Conservation (phyloP, 2,329 filamentous ascomycete genomes). For the Claviceps spartinae region DNA sequence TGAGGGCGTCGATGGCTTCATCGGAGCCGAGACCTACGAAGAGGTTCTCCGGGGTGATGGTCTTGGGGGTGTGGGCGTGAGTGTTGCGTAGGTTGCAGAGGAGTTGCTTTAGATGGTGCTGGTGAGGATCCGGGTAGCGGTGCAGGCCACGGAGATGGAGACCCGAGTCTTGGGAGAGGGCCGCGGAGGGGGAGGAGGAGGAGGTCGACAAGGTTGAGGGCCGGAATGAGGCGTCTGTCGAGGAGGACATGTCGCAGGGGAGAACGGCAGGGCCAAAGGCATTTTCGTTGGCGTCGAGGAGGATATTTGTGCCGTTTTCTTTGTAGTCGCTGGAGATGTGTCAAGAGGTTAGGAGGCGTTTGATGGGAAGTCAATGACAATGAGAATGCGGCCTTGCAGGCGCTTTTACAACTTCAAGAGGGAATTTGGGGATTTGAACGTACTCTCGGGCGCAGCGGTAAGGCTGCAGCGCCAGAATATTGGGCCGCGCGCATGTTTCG, state of each 20-base stretch:
- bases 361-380: background rate
- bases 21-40: slow-evolving; percentile 95
- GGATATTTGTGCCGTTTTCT: slow-evolving; percentile 88
- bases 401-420: background rate
- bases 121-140: slow-evolving; percentile 94
- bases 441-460: slow-evolving; percentile 76
- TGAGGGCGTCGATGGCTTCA: slow-evolving; percentile 87
- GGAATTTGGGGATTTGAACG: background rate
- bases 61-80: slow-evolving; percentile 60
- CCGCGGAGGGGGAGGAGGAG: slow-evolving; percentile 21
- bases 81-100: slow-evolving; percentile 83
- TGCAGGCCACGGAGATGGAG: slow-evolving; percentile 71
- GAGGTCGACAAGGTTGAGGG: slow-evolving; percentile 41
- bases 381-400: background rate
- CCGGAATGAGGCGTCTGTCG: slow-evolving; percentile 43
- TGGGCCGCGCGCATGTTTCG: slow-evolving; percentile 59
- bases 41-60: slow-evolving; percentile 65
- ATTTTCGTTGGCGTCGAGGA: slow-evolving; percentile 22
- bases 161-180: slow-evolving; percentile 18
- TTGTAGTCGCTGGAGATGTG: slow-evolving; percentile 71
- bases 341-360: slow-evolving; percentile 3
- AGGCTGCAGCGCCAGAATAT: slow-evolving; percentile 63
- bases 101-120: slow-evolving; percentile 69
- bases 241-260: too few relatives aligned
- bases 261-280: too few relatives aligned